These are phyloP conservation scores for Pleurozium schreberi DNA, from an alignment of 225 moss, liverwort and hornwort species.

Conservation along the genomic window DNA sequence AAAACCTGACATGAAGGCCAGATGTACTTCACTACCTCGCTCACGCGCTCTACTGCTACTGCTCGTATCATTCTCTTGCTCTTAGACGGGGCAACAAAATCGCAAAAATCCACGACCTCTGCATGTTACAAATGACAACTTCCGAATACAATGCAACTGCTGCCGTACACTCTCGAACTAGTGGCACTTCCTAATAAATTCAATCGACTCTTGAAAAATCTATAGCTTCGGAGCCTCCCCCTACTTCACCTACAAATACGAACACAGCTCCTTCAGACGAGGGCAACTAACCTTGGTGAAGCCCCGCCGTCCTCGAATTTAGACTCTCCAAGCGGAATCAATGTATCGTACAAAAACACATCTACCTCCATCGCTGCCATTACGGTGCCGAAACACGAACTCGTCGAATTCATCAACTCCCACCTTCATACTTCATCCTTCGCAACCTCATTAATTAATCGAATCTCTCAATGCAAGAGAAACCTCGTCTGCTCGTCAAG, in stretches of 20 bases:
- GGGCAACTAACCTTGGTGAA: slow-evolving; percentile 49
- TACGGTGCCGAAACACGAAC: slow-evolving; percentile 20
- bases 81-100: slow-evolving; percentile 61
- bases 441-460: background rate
- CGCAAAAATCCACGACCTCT: slow-evolving; percentile 61
- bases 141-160: background rate
- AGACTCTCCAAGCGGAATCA: slow-evolving; percentile 28
- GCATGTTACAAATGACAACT: background rate
- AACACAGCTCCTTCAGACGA: background rate
- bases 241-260: background rate
- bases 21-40: slow-evolving; percentile 55
- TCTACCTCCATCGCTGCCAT: slow-evolving; percentile 10
- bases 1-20: slow-evolving; percentile 74
- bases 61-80: slow-evolving; percentile 48
- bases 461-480: background rate
- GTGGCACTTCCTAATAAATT: background rate
- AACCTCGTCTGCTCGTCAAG: background rate
- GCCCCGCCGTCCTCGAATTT: background rate
- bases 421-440: background rate
- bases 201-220: background rate
- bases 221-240: background rate
- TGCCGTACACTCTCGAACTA: background rate
- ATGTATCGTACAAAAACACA: slow-evolving; percentile 33
- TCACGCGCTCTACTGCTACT: slow-evolving; percentile 54
- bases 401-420: background rate